A percentile compares a stretch with the other conserved stretches of the same genome.
Evolutionary conservation across 2,329 filamentous ascomycete species (phyloP).

Genomic region (Aureobasidium sp.): DNA sequence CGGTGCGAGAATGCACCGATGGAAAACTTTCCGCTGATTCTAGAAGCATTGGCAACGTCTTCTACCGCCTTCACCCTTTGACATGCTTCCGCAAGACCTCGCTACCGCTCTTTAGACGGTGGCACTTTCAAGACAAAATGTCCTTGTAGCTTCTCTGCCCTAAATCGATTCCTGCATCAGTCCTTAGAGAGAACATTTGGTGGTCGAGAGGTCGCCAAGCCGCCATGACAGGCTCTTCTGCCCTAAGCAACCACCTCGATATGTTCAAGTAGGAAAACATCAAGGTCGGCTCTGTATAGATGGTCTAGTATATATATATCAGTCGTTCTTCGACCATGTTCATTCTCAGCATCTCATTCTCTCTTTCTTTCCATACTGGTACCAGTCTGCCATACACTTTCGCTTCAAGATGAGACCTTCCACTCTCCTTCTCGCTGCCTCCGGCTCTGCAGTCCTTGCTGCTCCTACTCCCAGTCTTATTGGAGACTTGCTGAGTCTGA

Average conservation of each 20-base stretch:
- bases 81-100: neutral
- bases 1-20: too few species aligned
- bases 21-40: neutral
- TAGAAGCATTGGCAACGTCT: constrained; percentile 4
- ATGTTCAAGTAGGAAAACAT: neutral
- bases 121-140: neutral
- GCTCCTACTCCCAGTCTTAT: constrained; percentile 3
- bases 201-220: neutral
- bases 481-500: neutral
- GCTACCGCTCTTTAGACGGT: neutral
- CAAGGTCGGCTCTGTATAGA: neutral
- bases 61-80: neutral
- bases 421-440: constrained; percentile 7
- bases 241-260: neutral
- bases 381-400: neutral
- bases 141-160: neutral
- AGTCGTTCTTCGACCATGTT: neutral
- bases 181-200: neutral
- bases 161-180: neutral
- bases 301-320: neutral
- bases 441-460: constrained; percentile 11
- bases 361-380: neutral
- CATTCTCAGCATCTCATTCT: neutral
- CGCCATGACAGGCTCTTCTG: neutral
- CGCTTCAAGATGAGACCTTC: constrained; percentile 2